Conservation (phyloP, 225 moss, liverwort and hornwort genomes). For the Neckera pumila region DNA sequence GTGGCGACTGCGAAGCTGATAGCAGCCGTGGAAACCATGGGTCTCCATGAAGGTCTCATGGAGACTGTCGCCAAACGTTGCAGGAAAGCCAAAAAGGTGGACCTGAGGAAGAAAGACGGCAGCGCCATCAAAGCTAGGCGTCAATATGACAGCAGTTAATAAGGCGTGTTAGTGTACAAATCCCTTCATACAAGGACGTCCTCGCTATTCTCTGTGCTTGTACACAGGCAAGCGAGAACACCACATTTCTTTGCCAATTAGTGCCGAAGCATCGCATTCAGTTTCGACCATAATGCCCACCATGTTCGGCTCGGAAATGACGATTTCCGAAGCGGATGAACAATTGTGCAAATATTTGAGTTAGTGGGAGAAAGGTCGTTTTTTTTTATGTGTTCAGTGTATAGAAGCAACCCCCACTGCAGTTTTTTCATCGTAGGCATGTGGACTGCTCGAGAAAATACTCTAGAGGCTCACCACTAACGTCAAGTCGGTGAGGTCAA, state of each 20-base stretch:
- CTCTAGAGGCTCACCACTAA: neutral
- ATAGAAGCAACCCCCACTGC: neutral
- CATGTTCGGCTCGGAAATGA: neutral
- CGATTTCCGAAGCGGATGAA: neutral
- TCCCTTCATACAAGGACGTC: neutral
- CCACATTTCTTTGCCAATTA: neutral
- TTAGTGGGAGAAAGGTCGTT: neutral
- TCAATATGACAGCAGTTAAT: slow-evolving; percentile 36
- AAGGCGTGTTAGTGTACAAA: neutral
- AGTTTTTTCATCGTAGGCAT: neutral
- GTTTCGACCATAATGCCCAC: neutral
- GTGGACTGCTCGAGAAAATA: neutral
- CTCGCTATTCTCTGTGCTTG: neutral
- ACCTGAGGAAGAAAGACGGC: slow-evolving; percentile 32
- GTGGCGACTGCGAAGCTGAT: slow-evolving; percentile 23
- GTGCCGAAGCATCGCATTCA: neutral
- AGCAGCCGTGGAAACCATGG: slow-evolving; percentile 18
- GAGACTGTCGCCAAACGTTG: slow-evolving; percentile 46
- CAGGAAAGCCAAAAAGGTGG: slow-evolving; percentile 40
- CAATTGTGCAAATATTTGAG: neutral
- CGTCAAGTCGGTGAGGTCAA: neutral
- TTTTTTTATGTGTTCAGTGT: neutral
- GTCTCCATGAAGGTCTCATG: slow-evolving; percentile 44
- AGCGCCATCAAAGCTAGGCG: slow-evolving; percentile 28
- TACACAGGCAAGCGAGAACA: neutral